Base-by-base conservation (phyloP, 495 filamentous ascomycete genomes). In the Lepidopterella palustris region DNA sequence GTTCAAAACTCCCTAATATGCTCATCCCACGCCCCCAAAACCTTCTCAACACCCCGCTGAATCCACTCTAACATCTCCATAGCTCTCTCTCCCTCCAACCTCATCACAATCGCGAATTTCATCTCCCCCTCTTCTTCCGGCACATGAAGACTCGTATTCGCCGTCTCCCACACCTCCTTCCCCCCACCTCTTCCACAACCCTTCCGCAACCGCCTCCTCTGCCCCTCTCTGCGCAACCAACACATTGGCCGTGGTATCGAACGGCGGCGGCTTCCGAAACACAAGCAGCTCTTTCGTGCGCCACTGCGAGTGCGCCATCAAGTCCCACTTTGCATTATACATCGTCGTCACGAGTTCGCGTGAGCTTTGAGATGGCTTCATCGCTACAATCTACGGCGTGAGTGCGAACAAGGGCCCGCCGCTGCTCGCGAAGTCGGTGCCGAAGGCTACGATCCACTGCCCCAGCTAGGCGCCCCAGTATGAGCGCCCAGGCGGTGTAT, bases 161-260 rank as follows among this genome's bases (percentile, higher is more conserved):
- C 13, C 35, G 18, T 42, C 35, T 42, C 35, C 35, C 35, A 18
- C 3, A 42, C 35, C 13, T 13, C 35, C 3, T 3, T 42, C 35
- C 18, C 35, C 13, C 35, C 13, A 13, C 3, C 35, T 42, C 35
- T 42, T 42, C 13, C 13, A 42, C 35, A 42, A 18, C 35, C 2
- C 18, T 3, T 42, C 18, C 35, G 3, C 35, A 10, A 42, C 3
- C 13, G 13, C 35, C 9, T 42, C 35, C 18, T 42, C 35, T 18
- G 13, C 35, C 3, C 18, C 35, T 2, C 35, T 42, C 35, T 42
- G 35, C 35, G 35, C 13, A 42, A 67, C 61, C 23, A 69, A 58
- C 11, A 69, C 58, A 53, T 69, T 67, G 18, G 67, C 67, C 35
- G 67, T 53, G 25, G 64, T 60, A 26, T 67, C 64, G 27, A 65